phyloP scores from a whole-genome alignment of 2,329 filamentous ascomycete genomes.

The Anthostomella pinea region DNA sequence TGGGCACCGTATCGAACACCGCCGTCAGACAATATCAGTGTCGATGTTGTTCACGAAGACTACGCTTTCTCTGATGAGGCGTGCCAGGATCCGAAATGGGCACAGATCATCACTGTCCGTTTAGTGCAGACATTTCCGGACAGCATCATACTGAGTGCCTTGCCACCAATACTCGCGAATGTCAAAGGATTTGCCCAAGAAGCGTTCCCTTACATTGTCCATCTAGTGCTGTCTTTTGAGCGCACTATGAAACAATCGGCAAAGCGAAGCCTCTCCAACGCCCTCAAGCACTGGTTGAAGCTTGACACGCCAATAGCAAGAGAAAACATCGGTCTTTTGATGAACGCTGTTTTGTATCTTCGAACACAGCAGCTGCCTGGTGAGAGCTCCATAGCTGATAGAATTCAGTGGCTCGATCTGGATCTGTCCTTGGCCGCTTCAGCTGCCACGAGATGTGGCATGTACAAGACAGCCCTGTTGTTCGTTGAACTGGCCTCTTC shows the following conservation, averaged over 20 bases:
- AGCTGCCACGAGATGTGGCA: slow-evolving; percentile 73
- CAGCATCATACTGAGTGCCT: slow-evolving; percentile 66
- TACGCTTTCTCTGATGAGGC: slow-evolving; percentile 36
- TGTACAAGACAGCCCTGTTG: slow-evolving; percentile 83
- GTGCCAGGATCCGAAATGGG: slow-evolving; percentile 55
- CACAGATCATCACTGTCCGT: slow-evolving; percentile 57
- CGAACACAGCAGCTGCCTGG: slow-evolving; percentile 72
- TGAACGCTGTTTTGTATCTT: slow-evolving; percentile 84
- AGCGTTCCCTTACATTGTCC: slow-evolving; percentile 79
- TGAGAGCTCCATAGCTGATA: slow-evolving; percentile 75
- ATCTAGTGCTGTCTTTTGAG: slow-evolving; percentile 72
- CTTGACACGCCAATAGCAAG: slow-evolving; percentile 43
- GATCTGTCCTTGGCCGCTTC: slow-evolving; percentile 68
- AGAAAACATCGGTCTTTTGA: slow-evolving; percentile 67
- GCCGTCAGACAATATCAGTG: slow-evolving; percentile 46
- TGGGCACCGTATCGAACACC: slow-evolving; percentile 57
- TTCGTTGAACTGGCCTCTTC: slow-evolving; percentile 70
- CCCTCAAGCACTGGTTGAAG: slow-evolving; percentile 63
- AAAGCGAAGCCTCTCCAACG: slow-evolving; percentile 62
- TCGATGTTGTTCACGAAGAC: slow-evolving; percentile 24
- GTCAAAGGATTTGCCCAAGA: slow-evolving; percentile 69
- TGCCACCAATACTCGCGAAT: slow-evolving; percentile 63
- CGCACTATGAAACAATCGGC: slow-evolving; percentile 57
- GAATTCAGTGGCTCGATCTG: slow-evolving; percentile 81
- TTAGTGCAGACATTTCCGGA: slow-evolving; percentile 58